phyloP scores from a whole-genome alignment of 2,329 filamentous ascomycete species.

The Colletotrichum cuscutae region DNA sequence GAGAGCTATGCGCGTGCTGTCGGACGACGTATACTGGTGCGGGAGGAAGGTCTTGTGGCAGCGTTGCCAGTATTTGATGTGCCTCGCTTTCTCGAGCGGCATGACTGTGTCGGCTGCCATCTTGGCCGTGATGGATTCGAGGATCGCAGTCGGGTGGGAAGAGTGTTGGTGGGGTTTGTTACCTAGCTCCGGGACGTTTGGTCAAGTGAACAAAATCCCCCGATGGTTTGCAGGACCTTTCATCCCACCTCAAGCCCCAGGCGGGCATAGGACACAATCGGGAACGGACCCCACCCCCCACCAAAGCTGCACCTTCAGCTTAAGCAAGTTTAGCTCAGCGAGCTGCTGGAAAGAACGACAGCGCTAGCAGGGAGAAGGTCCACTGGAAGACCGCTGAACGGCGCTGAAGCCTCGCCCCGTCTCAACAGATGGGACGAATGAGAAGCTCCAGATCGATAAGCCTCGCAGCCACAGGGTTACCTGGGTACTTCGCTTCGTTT shows the following conservation, averaged over 20 bases:
- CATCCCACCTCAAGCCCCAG: not conserved
- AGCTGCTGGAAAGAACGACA: not conserved
- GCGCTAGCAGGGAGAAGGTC: constrained; percentile 17
- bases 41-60: constrained; percentile 87
- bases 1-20: constrained; percentile 90
- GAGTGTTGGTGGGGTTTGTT: not conserved
- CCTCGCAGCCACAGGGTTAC: not conserved
- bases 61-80: constrained; percentile 92
- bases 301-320: not conserved
- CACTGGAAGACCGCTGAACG: constrained; percentile 1
- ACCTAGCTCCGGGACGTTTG: not conserved
- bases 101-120: constrained; percentile 40
- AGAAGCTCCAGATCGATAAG: constrained; percentile 31
- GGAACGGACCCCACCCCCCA: constrained; percentile 15
- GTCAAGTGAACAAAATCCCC: not conserved
- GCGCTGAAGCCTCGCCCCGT: not conserved
- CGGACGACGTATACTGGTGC: constrained; percentile 84
- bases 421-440: not conserved
- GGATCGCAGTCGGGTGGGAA: not conserved
- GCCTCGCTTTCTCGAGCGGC: constrained; percentile 69
- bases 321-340: not conserved
- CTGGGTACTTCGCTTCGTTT: not conserved
- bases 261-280: not conserved
- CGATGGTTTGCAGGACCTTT: not conserved
- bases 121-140: not conserved